A percentile compares a stretch with the other conserved stretches of the same genome.
Conservation (phyloP, 495 filamentous ascomycete genomes). For the Aspergillus affinis region DNA sequence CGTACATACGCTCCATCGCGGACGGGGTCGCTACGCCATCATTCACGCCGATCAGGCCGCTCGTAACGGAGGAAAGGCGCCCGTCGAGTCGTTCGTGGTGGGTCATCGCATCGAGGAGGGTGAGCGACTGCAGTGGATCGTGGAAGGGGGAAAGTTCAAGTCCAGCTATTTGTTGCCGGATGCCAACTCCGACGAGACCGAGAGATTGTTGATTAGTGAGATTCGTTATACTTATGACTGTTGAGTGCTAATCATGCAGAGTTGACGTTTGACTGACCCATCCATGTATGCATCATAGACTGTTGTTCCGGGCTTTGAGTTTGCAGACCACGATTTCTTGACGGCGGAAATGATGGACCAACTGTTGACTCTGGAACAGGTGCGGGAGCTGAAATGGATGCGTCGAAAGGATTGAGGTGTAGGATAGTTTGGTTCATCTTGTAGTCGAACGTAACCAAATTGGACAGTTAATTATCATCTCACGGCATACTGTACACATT, state of each 20-base stretch:
- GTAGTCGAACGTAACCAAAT: neutral
- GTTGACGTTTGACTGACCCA: neutral
- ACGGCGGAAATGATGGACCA: constrained; percentile 37
- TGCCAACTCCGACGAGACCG: constrained; percentile 33
- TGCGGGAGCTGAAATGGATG: constrained; percentile 52
- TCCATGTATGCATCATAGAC: constrained; percentile 28
- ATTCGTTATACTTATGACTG: constrained; percentile 21
- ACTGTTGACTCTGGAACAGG: constrained; percentile 48
- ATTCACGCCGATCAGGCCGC: constrained; percentile 53
- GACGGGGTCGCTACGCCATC: constrained; percentile 60
- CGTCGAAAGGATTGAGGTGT: neutral
- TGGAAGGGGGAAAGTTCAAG: constrained; percentile 66
- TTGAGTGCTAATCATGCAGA: no score
- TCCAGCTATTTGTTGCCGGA: constrained; percentile 57
- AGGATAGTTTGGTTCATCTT: neutral
- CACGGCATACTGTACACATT: neutral
- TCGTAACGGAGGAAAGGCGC: constrained; percentile 27
- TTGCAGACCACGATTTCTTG: constrained; percentile 63
- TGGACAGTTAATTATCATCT: neutral
- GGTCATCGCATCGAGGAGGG: constrained; percentile 54
- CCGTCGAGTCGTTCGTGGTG: constrained; percentile 62
- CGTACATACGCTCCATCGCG: constrained; percentile 60
- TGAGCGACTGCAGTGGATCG: constrained; percentile 66
- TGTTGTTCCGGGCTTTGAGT: constrained; percentile 67
- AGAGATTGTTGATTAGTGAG: constrained; percentile 63